Conservation (phyloP, 768 basidiomycete genomes). For the Trichaptum fuscoviolaceum region DNA sequence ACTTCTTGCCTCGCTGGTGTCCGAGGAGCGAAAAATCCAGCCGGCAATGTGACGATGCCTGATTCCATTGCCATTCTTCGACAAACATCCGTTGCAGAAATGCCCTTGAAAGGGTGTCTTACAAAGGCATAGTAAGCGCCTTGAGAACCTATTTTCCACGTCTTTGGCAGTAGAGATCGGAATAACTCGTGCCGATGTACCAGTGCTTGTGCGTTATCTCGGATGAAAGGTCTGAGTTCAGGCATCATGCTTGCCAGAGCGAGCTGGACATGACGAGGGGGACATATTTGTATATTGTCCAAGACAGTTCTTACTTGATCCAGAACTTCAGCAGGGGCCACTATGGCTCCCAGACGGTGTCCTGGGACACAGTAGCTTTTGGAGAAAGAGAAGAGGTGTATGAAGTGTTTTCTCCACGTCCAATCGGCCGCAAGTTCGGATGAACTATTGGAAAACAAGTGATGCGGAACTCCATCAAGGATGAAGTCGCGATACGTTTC, state of each 20-base stretch:
- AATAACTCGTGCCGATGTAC: slow-evolving; percentile 54
- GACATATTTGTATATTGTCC: slow-evolving; percentile 77
- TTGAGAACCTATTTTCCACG: slow-evolving; percentile 59
- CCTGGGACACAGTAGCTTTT: slow-evolving; percentile 82
- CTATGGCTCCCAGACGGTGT: slow-evolving; percentile 70
- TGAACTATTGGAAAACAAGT: slow-evolving; percentile 37
- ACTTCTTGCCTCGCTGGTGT: slow-evolving; percentile 16
- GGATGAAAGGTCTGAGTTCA: slow-evolving; percentile 47
- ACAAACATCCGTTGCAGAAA: slow-evolving; percentile 49
- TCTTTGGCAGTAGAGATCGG: slow-evolving; percentile 35
- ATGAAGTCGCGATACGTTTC: slow-evolving; percentile 87
- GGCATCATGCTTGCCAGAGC: slow-evolving; percentile 56
- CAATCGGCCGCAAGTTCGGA: slow-evolving; percentile 13
- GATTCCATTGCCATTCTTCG: slow-evolving; percentile 50
- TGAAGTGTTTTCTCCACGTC: slow-evolving; percentile 56
- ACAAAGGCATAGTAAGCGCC: slow-evolving; percentile 83
- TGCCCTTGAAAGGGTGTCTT: slow-evolving; percentile 49
- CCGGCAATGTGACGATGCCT: slow-evolving; percentile 66
- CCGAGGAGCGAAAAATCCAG: slow-evolving; percentile 46
- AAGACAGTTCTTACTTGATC: slow-evolving; percentile 52
- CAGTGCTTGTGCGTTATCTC: slow-evolving; percentile 42
- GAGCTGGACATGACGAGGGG: slow-evolving; percentile 67
- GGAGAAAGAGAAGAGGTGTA: slow-evolving; percentile 76
- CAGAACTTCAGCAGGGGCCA: slow-evolving; percentile 53
- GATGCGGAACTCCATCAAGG: slow-evolving; percentile 46